A percentile compares a stretch with the other conserved stretches of the same genome.
phyloP scores from a whole-genome alignment of 2,329 filamentous ascomycete genomes.

The Hypoxylon sp. region DNA sequence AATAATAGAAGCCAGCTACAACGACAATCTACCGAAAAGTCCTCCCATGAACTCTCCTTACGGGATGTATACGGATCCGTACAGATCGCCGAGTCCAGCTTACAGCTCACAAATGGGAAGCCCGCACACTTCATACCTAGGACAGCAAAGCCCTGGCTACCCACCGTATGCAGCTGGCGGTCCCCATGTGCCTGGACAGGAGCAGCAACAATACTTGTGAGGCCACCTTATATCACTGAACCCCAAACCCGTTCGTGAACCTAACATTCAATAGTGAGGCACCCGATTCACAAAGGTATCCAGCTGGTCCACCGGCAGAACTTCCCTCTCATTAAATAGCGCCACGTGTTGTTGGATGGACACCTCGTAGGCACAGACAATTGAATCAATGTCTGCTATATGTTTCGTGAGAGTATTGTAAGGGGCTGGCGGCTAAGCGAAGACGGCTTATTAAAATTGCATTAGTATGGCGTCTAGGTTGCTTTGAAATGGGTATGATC shows the following conservation, averaged over 20 bases:
- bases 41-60: conserved; percentile 38
- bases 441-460: background rate
- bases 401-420: background rate
- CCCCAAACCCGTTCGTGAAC: background rate
- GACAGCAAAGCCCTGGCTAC: conserved; percentile 42
- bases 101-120: conserved; percentile 39
- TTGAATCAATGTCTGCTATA: background rate
- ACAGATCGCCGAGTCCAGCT: conserved; percentile 35
- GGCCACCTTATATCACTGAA: background rate
- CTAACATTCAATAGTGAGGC: conserved; percentile 31
- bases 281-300: conserved; percentile 17
- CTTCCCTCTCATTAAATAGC: conserved; percentile 16
- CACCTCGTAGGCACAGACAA: background rate
- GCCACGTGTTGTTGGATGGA: background rate
- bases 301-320: conserved; percentile 11
- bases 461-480: conserved; percentile 8
- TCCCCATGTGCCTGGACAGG: conserved; percentile 11
- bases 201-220: conserved; percentile 27
- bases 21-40: conserved; percentile 37
- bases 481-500: background rate
- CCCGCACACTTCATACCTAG: conserved; percentile 41
- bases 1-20: conserved; percentile 52
- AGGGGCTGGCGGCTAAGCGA: background rate
- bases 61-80: conserved; percentile 28
- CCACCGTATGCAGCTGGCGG: conserved; percentile 12